Percentiles rank a stretch among this genome's conserved stretches.
These are phyloP conservation scores for Colletotrichum costaricense DNA, from an alignment of 2,329 filamentous ascomycete genomes.

Conservation along the genomic window DNA sequence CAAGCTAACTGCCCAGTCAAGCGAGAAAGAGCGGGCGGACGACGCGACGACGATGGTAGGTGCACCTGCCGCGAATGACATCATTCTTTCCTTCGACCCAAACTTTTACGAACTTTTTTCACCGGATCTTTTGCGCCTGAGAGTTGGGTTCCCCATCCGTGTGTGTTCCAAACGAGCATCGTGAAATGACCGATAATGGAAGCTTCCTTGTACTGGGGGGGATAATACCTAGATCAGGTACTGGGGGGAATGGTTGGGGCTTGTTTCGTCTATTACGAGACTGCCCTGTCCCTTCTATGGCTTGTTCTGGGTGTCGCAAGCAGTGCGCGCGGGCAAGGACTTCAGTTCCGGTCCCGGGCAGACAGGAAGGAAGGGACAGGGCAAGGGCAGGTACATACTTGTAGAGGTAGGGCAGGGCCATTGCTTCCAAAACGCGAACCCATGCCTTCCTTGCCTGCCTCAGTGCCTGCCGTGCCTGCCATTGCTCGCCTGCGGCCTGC, in stretches of 20 bases:
- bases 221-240: background rate
- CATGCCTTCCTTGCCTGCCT: background rate
- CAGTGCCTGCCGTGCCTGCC: background rate
- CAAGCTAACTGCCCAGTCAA: constrained; percentile 6
- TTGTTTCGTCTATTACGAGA: constrained; percentile 21
- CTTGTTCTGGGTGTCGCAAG: background rate
- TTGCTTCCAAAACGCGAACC: constrained; percentile 18
- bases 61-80: constrained; percentile 29
- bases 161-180: background rate
- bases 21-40: constrained; percentile 11
- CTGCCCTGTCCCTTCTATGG: background rate
- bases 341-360: background rate
- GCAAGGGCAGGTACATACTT: background rate
- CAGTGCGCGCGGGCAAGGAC: background rate
- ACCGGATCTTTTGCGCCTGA: background rate
- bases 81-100: constrained; percentile 9
- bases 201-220: constrained; percentile 4
- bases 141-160: constrained; percentile 13
- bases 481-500: background rate
- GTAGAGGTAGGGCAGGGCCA: background rate
- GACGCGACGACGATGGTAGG: constrained; percentile 13
- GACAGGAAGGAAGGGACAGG: background rate
- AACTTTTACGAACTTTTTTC: background rate
- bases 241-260: background rate
- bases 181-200: background rate